A percentile compares a stretch with the other conserved stretches of the same genome.
phyloP scores from a whole-genome alignment of 2,329 filamentous ascomycete genomes.

The Ophiognomonia clavigignenti-juglandacearum region DNA sequence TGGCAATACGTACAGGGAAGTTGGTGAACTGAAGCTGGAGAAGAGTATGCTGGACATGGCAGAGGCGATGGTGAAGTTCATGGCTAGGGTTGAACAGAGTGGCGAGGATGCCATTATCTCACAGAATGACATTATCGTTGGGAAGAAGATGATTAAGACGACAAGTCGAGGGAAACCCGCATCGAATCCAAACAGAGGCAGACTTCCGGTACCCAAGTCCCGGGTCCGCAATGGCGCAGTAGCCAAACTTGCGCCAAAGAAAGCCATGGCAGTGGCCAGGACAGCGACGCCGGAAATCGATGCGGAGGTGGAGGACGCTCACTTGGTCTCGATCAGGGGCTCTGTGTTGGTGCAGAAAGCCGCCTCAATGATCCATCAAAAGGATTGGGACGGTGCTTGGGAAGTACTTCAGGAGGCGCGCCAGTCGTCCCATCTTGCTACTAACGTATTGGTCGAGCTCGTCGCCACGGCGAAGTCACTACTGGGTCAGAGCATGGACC shows the following conservation, averaged over 20 bases:
- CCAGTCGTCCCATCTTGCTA: constrained; percentile 8
- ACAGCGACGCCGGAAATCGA: constrained; percentile 1
- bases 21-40: constrained; percentile 40
- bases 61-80: constrained; percentile 39
- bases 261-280: constrained; percentile 12
- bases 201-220: constrained; percentile 17
- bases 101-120: not conserved
- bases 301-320: constrained; percentile 23
- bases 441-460: constrained; percentile 37
- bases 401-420: constrained; percentile 14
- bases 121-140: constrained; percentile 25
- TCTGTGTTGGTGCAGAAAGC: constrained; percentile 38
- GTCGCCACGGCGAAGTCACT: constrained; percentile 64
- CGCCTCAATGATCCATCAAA: constrained; percentile 40
- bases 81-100: constrained; percentile 19
- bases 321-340: constrained; percentile 32
- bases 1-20: constrained; percentile 49
- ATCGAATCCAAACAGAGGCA: constrained; percentile 22
- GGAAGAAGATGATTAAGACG: constrained; percentile 30
- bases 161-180: constrained; percentile 23
- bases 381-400: constrained; percentile 44
- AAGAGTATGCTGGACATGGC: constrained; percentile 41
- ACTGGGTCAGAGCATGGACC: constrained; percentile 62
- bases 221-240: not conserved
- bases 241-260: constrained; percentile 9